A percentile compares a stretch with the other conserved stretches of the same genome.
Evolutionary conservation across 345 rosid genomes (phyloP).

Genomic region (Excoecaria agallocha): DNA sequence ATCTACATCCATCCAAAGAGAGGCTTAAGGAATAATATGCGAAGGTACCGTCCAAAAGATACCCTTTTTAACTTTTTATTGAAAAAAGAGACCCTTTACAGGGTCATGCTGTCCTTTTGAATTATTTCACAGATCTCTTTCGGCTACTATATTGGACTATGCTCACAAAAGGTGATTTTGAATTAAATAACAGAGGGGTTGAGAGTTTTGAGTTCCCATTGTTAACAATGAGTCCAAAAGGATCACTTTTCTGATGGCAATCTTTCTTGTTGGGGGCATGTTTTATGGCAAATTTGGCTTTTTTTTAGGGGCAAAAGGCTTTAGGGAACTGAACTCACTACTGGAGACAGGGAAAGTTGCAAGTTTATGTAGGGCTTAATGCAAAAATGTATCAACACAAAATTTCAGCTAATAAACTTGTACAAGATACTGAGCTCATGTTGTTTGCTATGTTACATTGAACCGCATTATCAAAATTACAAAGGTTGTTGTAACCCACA

Average conservation of each 20-base stretch:
- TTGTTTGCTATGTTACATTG: slow-evolving; percentile 8
- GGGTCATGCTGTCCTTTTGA: neutral
- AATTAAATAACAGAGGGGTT: neutral
- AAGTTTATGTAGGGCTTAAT: neutral
- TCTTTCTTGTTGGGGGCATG: neutral
- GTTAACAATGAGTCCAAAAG: neutral
- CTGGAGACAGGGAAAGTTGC: neutral
- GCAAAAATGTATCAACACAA: neutral
- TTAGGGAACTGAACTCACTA: neutral
- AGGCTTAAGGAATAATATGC: neutral
- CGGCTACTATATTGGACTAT: slow-evolving; percentile 18
- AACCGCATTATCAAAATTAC: neutral
- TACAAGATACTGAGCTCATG: neutral
- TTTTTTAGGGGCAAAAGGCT: neutral
- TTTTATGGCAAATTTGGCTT: slow-evolving; percentile 4
- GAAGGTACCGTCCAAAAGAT: neutral
- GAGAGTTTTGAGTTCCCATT: neutral
- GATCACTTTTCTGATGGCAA: neutral
- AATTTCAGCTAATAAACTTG: neutral
- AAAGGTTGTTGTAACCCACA: neutral
- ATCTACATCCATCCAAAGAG: too few relatives aligned
- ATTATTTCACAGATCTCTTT: slow-evolving; percentile 18
- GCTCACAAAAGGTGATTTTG: slow-evolving; percentile 1
- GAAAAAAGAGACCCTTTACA: neutral
- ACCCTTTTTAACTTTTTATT: too few relatives aligned